A percentile compares a stretch with the other conserved stretches of the same genome.
phyloP scores from a whole-genome alignment of 2,329 filamentous ascomycete species.

The Trichoderma koningii region DNA sequence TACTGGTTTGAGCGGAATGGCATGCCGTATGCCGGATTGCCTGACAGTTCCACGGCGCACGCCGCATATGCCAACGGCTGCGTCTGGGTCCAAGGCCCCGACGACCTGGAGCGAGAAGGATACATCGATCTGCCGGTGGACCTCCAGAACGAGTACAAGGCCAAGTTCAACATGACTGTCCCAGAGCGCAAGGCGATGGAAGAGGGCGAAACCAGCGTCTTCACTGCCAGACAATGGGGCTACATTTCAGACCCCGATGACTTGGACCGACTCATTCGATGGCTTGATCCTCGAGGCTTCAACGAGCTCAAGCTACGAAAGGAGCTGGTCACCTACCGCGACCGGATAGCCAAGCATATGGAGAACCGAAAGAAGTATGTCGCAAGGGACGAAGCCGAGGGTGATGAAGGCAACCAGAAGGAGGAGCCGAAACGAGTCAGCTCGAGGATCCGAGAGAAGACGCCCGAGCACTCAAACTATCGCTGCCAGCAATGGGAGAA shows the following conservation, averaged over 20 bases:
- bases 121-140: slow-evolving; percentile 78
- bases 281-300: slow-evolving; percentile 83
- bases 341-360: slow-evolving; percentile 79
- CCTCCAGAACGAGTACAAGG: slow-evolving; percentile 72
- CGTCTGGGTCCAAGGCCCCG: slow-evolving; percentile 94
- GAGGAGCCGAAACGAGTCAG: slow-evolving; percentile 49
- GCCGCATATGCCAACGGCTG: slow-evolving; percentile 92
- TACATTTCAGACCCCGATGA: slow-evolving; percentile 82
- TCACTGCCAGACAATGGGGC: slow-evolving; percentile 80
- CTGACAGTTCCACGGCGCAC: slow-evolving; percentile 80
- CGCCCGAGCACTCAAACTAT: slow-evolving; percentile 50
- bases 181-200: slow-evolving; percentile 82
- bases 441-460: slow-evolving; percentile 49
- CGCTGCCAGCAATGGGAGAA: slow-evolving; percentile 59
- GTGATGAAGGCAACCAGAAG: slow-evolving; percentile 45
- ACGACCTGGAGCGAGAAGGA: slow-evolving; percentile 81
- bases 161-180: slow-evolving; percentile 78
- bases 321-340: slow-evolving; percentile 75
- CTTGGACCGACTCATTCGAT: slow-evolving; percentile 76
- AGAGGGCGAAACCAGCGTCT: slow-evolving; percentile 79
- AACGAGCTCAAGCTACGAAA: slow-evolving; percentile 88
- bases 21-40: slow-evolving; percentile 91
- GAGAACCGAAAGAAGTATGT: slow-evolving; percentile 73
- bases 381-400: slow-evolving; percentile 43
- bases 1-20: slow-evolving; percentile 99